Base-by-base conservation (phyloP, 108 stramenopile species). In the Cyclotella kingstonii region DNA sequence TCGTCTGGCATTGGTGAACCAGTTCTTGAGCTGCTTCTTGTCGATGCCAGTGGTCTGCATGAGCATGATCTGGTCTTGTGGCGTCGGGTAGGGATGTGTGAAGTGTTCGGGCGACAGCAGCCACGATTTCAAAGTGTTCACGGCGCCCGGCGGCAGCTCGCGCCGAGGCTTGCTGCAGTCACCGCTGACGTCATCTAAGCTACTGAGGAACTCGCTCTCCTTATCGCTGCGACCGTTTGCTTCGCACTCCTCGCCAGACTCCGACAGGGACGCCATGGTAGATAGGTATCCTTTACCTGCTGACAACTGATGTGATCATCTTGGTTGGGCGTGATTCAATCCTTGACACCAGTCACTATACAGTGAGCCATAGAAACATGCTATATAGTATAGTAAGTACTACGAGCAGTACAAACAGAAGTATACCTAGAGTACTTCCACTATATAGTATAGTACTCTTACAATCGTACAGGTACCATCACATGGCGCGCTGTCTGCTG, bases 11-110 rank as follows among this genome's bases (percentile, higher is more conserved):
- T 96, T 96, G 39, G 95, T 96, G 60, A 96, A 96, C 95, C 95
- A 96, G 53, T 96, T 96, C 76, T 96, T 96, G 28, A 96, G 77
- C 67, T 96, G 95, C 70, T 94, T 94, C 66, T 93, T 94, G 60
- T 94, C 93, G 51, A 96, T 94, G 12, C 95, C 93, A 15, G 95
- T 96, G 74, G 89, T 84, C 56, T 90, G 88, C 95, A 93, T 94
- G 38, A 96, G 75, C 86, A 86, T 81, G 21, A 77, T 73, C 60
- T 94, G 95, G 64, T 96, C 93, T 63, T 91, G 91, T 5, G 93
- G 90, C 7, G 92, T 93, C 28, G 93, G 93, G 73, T 93, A 94
- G 3, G 95, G 95, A 70, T 96, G 93, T 21, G 87, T 82, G 54
- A 96, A 93, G 66, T 96, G 93, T 54, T 94, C 91, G 7, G 91